Conservation (phyloP, 179 eudicot species). For the Dionaea muscipula region DNA sequence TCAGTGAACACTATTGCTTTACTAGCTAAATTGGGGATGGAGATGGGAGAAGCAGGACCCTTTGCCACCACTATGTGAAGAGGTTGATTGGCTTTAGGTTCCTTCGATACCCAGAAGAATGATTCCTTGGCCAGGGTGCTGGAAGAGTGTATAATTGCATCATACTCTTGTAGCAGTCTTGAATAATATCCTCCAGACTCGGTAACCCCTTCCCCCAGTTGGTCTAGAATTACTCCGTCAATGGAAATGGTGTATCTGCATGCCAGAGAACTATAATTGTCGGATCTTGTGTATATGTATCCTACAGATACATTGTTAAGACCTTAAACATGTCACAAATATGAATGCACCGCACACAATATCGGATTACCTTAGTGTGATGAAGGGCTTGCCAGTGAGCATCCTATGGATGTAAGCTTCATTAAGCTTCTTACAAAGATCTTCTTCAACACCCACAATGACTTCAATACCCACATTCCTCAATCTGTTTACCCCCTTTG, state of each 20-base stretch:
- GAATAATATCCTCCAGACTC: slow-evolving; percentile 80
- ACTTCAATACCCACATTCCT: slow-evolving; percentile 76
- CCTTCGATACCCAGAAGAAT: slow-evolving; percentile 39
- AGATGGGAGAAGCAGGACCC: slow-evolving; percentile 10
- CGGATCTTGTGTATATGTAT: neutral
- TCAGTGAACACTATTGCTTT: slow-evolving; percentile 45
- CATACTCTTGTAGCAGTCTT: slow-evolving; percentile 64
- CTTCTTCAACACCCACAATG: slow-evolving; percentile 75
- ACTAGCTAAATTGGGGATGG: slow-evolving; percentile 9
- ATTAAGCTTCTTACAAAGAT: slow-evolving; percentile 60
- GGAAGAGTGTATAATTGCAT: slow-evolving; percentile 53
- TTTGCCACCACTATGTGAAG: slow-evolving; percentile 51
- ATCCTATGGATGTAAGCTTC: slow-evolving; percentile 74
- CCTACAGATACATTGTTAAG: neutral
- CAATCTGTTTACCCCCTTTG: slow-evolving; percentile 57
- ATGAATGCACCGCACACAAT: neutral
- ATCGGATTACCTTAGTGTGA: slow-evolving; percentile 55
- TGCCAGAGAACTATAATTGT: slow-evolving; percentile 3
- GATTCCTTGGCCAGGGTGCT: slow-evolving; percentile 16
- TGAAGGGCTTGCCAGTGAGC: slow-evolving; percentile 65
- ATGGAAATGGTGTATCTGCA: slow-evolving; percentile 72
- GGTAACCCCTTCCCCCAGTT: slow-evolving; percentile 38
- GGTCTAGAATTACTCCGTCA: slow-evolving; percentile 39
- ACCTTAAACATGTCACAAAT: neutral
- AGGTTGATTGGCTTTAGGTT: slow-evolving; percentile 79